Percentiles rank a stretch among this genome's conserved stretches.
These are phyloP conservation scores for Suhomyces sp. DNA, from an alignment of 805 yeast species.

Conservation along the genomic window DNA sequence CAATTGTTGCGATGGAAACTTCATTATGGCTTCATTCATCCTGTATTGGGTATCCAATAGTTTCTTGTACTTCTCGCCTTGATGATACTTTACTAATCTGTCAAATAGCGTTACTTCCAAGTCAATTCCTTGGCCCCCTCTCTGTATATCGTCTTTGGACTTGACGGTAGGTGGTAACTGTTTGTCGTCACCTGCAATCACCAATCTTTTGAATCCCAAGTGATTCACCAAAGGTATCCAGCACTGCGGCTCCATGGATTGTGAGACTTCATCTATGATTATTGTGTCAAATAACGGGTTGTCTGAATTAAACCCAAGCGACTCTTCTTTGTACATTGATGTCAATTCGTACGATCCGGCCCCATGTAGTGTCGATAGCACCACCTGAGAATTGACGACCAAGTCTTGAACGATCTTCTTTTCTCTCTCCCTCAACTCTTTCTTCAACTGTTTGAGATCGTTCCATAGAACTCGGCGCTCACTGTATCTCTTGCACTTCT, in stretches of 20 bases:
- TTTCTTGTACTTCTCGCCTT: conserved; percentile 47
- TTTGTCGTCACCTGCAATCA: conserved; percentile 90
- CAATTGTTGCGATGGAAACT: conserved; percentile 65
- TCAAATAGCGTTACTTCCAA: conserved; percentile 78
- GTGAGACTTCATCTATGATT: conserved; percentile 94
- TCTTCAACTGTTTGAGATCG: conserved; percentile 64
- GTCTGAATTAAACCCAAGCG: conserved; percentile 14
- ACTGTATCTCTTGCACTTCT: conserved; percentile 57
- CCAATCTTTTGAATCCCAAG: conserved; percentile 51
- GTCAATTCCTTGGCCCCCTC: conserved; percentile 28
- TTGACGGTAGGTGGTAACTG: conserved; percentile 92
- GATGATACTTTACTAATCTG: conserved; percentile 51
- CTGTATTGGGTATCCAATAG: conserved; percentile 80
- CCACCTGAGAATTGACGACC: conserved; percentile 60
- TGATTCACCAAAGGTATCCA: conserved; percentile 88
- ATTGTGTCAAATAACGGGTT: conserved; percentile 65
- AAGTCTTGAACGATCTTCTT: conserved; percentile 58
- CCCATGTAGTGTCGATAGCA: conserved; percentile 85
- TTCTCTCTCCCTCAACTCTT: conserved; percentile 69
- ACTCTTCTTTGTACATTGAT: conserved; percentile 42
- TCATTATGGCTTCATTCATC: conserved; percentile 78
- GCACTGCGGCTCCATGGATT: conserved; percentile 90
- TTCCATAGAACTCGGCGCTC: conserved; percentile 68
- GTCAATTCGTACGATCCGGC: conserved; percentile 70
- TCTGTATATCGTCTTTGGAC: conserved; percentile 30